Evolutionary conservation across 306 rosid species (phyloP), one percentile per base, ranked within the genome.

Genomic region (Chamaecrista fasciculata): DNA sequence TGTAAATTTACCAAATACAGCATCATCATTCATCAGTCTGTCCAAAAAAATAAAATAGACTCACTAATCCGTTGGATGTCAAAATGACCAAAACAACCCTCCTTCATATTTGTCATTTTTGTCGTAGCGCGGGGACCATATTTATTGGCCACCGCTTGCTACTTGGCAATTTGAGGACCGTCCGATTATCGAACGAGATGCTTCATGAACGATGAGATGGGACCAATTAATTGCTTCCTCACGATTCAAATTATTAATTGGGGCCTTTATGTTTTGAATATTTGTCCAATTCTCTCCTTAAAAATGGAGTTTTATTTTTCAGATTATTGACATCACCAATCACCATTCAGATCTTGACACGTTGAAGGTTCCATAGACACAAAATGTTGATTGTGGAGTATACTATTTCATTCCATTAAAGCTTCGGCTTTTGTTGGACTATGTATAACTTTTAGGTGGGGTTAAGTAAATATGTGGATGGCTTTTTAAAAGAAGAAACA

Each of bases 371-470:
- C 29, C 66, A 2, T 29, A 44, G n/a, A n/a, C n/a, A n/a, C n/a
- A n/a, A n/a, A n/a, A n/a, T n/a, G n/a, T n/a, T n/a, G n/a, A n/a
- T n/a, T n/a, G n/a, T n/a, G n/a, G n/a, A n/a, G n/a, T n/a, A n/a
- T n/a, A n/a, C n/a, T n/a, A n/a, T n/a, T n/a, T n/a, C n/a, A n/a
- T n/a, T n/a, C n/a, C n/a, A n/a, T n/a, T n/a, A n/a, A 51, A 67
- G 61, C 75, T 78, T 42, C n/a, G 67, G 75, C 66, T 72, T 78
- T 67, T 51, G 57, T 31, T 19, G 33, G 28, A 50, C n/a, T n/a
- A n/a, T n/a, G 71, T 16, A 33, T 73, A 46, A 20, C 53, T 67
- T 25, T 60, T 33, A 0, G 43, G 61, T 43, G 8, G 34, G 81
- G 73, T 71, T 57, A 47, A 64, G 52, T 44, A 43, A 29, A 29